Percentiles rank a stretch among this genome's conserved stretches.
Evolutionary conservation across 2,329 filamentous ascomycete genomes (phyloP).

Genomic region (Beauveria sp.): DNA sequence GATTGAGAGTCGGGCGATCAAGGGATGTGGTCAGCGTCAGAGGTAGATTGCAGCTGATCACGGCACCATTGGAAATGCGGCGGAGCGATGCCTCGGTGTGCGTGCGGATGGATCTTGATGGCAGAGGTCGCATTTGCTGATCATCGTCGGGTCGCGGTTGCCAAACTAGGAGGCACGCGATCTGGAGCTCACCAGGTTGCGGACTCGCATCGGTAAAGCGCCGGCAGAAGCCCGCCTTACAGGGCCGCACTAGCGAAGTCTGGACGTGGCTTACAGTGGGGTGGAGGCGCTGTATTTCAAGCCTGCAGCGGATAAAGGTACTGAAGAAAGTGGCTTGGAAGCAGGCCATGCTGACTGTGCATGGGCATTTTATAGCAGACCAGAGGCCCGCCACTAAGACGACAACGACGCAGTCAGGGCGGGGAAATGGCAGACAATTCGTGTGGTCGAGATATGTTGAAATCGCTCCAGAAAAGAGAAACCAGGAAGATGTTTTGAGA

Average conservation of each 20-base stretch:
- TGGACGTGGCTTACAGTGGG: neutral
- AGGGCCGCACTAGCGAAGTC: neutral
- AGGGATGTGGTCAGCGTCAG: neutral
- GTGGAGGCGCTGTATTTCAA: neutral
- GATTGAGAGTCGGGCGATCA: neutral
- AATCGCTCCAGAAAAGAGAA: neutral
- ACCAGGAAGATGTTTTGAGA: too few species aligned
- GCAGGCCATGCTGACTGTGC: neutral
- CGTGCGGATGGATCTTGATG: constrained; percentile 4
- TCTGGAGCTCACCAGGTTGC: neutral
- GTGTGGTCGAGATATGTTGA: neutral
- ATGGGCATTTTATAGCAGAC: neutral
- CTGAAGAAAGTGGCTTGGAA: neutral
- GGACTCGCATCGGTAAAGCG: neutral
- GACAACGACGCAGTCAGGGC: neutral
- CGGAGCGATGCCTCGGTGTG: neutral
- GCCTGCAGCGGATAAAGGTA: neutral
- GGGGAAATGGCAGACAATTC: neutral
- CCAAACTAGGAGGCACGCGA: neutral
- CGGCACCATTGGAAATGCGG: constrained; percentile 1
- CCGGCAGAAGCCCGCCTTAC: neutral
- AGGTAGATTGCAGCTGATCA: neutral
- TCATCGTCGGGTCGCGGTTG: neutral
- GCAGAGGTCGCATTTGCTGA: neutral
- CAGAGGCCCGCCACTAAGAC: neutral